Evolutionary conservation across 176 grass and related monocot species (phyloP).

Genomic region (Coix lacrymajobi): DNA sequence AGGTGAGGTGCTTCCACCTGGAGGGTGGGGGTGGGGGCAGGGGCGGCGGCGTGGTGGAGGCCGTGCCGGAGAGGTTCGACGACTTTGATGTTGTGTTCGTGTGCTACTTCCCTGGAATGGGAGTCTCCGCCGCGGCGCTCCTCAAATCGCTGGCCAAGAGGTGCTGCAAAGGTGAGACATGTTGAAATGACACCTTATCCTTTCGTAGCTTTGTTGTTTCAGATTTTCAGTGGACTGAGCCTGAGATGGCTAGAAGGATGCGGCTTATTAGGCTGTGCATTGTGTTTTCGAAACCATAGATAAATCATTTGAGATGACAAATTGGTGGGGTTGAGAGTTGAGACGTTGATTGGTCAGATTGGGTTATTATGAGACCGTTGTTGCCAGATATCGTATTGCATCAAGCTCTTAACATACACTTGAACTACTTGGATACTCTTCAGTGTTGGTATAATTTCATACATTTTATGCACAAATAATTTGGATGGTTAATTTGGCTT

Average conservation of each 20-base stretch:
- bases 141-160: constrained; percentile 46
- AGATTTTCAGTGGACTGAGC: neutral
- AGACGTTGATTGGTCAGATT: neutral
- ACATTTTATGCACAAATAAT: neutral
- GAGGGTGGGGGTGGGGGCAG: constrained; percentile 39
- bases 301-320: neutral
- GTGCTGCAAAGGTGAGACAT: constrained; percentile 51
- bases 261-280: neutral
- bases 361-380: neutral
- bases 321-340: neutral
- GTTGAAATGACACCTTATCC: constrained; percentile 10
- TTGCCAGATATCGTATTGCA: neutral
- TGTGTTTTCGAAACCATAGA: neutral
- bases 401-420: neutral
- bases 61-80: constrained; percentile 60
- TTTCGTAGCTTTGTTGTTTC: neutral
- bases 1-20: constrained; percentile 73
- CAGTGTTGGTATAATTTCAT: neutral
- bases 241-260: neutral
- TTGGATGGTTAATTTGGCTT: neutral
- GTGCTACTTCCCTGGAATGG: constrained; percentile 92
- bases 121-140: constrained; percentile 47
- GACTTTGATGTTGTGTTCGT: constrained; percentile 71
- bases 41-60: constrained; percentile 52
- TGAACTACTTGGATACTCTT: neutral